A percentile compares a stretch with the other conserved stretches of the same genome.
phyloP scores from a whole-genome alignment of 805 yeast species.

The Kodamaea restingae region DNA sequence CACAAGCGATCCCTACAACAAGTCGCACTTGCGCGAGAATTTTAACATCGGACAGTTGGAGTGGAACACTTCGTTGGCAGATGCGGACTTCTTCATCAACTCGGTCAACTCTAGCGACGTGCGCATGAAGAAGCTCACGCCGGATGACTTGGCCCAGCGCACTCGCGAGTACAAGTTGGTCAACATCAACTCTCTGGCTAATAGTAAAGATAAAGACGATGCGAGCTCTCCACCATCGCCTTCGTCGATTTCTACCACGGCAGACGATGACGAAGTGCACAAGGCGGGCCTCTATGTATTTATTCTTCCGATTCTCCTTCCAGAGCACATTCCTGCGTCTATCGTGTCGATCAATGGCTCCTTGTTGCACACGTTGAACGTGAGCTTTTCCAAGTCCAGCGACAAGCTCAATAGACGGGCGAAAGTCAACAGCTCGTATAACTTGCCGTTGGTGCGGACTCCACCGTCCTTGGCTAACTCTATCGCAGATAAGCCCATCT shows the following conservation, averaged over 20 bases:
- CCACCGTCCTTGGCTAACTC: slow-evolving; percentile 58
- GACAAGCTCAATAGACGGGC: slow-evolving; percentile 34
- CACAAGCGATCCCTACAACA: slow-evolving; percentile 47
- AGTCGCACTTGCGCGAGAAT: slow-evolving; percentile 40
- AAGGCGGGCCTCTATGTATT: slow-evolving; percentile 71
- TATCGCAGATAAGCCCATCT: slow-evolving; percentile 66
- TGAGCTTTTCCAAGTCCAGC: slow-evolving; percentile 39
- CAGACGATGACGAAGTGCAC: slow-evolving; percentile 16
- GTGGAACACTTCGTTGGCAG: slow-evolving; percentile 38
- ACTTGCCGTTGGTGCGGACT: slow-evolving; percentile 48
- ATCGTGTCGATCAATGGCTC: slow-evolving; percentile 49
- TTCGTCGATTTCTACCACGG: not conserved
- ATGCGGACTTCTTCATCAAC: slow-evolving; percentile 44
- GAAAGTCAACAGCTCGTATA: slow-evolving; percentile 27
- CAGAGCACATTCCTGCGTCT: slow-evolving; percentile 61
- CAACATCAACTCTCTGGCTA: slow-evolving; percentile 10
- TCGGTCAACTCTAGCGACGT: slow-evolving; percentile 42
- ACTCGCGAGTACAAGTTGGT: slow-evolving; percentile 30
- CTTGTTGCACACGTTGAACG: slow-evolving; percentile 38
- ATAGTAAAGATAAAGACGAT: slow-evolving; percentile 4
- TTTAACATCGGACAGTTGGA: slow-evolving; percentile 45
- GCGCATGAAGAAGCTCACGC: slow-evolving; percentile 35
- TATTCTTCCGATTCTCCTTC: slow-evolving; percentile 57
- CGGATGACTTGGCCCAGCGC: slow-evolving; percentile 42
- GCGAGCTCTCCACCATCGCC: not conserved